Percentiles rank a stretch among this genome's conserved stretches.
Evolutionary conservation across 1,139 yeast genomes (phyloP).

Genomic region (Geotrichum reessii): DNA sequence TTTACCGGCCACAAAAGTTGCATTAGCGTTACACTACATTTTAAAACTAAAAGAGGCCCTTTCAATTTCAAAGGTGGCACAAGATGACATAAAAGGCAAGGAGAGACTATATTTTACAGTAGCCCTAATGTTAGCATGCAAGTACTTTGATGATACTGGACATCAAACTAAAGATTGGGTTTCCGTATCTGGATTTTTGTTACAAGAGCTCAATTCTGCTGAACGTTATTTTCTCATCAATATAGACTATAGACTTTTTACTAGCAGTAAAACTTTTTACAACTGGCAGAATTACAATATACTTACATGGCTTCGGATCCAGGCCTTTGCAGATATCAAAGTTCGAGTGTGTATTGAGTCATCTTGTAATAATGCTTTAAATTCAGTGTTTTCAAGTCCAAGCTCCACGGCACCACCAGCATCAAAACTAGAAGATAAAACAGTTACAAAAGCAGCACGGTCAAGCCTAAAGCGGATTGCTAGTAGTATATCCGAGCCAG

Average conservation of each 20-base stretch:
- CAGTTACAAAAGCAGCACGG: background rate
- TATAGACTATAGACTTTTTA: background rate
- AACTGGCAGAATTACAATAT: background rate
- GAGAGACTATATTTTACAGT: background rate
- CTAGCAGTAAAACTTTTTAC: background rate
- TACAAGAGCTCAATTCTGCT: background rate
- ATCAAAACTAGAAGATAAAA: background rate
- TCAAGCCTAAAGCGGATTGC: background rate
- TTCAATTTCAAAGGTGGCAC: background rate
- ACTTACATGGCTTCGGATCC: background rate
- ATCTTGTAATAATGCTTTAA: background rate
- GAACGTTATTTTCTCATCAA: background rate
- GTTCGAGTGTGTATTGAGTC: background rate
- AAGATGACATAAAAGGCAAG: background rate
- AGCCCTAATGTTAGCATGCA: background rate
- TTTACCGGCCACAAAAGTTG: background rate
- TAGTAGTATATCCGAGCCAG: background rate
- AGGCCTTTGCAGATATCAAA: background rate
- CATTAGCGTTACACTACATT: background rate
- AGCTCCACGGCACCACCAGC: background rate
- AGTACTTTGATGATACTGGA: background rate
- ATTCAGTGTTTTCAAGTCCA: background rate
- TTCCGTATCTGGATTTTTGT: background rate
- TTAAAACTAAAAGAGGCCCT: background rate
- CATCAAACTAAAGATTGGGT: background rate